Evolutionary conservation across 2,329 filamentous ascomycete species (phyloP).

Genomic region (Tolypocladium album): DNA sequence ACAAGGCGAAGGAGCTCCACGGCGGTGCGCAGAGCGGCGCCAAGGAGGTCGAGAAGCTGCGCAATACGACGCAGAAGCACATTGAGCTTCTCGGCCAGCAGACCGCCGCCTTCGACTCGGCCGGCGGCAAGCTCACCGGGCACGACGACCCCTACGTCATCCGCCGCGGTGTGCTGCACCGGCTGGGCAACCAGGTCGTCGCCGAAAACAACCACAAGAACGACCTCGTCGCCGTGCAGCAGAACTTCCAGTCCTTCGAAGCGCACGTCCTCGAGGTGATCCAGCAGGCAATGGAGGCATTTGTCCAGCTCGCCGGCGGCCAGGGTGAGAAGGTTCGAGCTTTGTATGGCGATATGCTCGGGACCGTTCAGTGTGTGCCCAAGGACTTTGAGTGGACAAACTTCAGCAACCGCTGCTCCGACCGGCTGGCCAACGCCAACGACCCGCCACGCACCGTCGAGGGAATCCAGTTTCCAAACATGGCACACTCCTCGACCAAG

Average conservation of each 20-base stretch:
- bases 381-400: constrained; percentile 85
- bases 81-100: constrained; percentile 89
- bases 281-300: constrained; percentile 72
- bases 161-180: constrained; percentile 68
- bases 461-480: constrained; percentile 76
- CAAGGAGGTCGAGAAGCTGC: constrained; percentile 87
- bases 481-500: constrained; percentile 69
- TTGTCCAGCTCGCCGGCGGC: constrained; percentile 68
- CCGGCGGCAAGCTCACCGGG: constrained; percentile 59
- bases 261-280: constrained; percentile 72
- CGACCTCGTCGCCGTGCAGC: constrained; percentile 84
- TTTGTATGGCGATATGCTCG: constrained; percentile 77
- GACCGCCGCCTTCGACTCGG: constrained; percentile 68
- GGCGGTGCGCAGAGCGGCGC: constrained; percentile 72
- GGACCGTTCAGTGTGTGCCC: constrained; percentile 64
- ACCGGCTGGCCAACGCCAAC: constrained; percentile 67
- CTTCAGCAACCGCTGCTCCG: constrained; percentile 62
- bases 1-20: constrained; percentile 82
- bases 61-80: constrained; percentile 81
- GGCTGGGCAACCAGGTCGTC: constrained; percentile 79
- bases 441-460: constrained; percentile 64
- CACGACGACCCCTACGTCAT: constrained; percentile 82
- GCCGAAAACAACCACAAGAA: constrained; percentile 96
- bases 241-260: constrained; percentile 81
- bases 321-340: constrained; percentile 74